Base-by-base conservation (phyloP, 2,329 filamentous ascomycete genomes). In the Apiospora koreana region DNA sequence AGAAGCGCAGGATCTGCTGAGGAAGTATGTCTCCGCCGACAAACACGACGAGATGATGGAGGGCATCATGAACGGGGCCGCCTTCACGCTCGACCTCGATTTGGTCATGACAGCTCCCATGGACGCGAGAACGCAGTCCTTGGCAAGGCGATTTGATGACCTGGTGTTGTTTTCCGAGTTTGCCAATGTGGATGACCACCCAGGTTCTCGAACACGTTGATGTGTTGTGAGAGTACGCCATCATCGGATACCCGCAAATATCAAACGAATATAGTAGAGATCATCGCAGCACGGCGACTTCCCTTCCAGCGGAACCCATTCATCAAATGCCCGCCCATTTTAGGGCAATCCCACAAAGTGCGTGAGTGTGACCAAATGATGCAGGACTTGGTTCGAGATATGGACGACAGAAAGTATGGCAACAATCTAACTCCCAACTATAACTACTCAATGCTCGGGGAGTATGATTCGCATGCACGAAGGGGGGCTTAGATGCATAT, bases 41-140 rank as follows among this genome's bases (percentile, higher is more conserved):
- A 54, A 16, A 31, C 66, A 31, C 43, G 31, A 25, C 9, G 35
- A 38, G 16, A 18, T 35, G 18, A 23, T 48, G 28, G 54, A 62
- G 54, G 54, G 3, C n/a, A n/a, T 35, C 54, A 14, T 62, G 54
- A 62, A n/a, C 31, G 54, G 54, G 18, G 54, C 54, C n/a, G 54
- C 54, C 2, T 54, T 54, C n/a, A 25, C 46, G 45, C 66, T 68
- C 25, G 66, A 68, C 25, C 66, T 68, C 66, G 66, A 68, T 35
- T 25, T 54, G 21, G 45, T 42, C 43, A 68, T 54, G 66, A 68
- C 66, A n/a, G 45, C 46, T 21, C 45, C 43, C 1, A 23, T 21
- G 46, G 66, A 54, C 16, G 66, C 66, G 5, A 38, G 41, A 28
- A 38, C 66, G 43, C 28, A 54, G 10, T 45, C 45, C n/a, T 48